Evolutionary conservation across 495 filamentous ascomycete genomes (phyloP).

Genomic region (Podospora sp.): DNA sequence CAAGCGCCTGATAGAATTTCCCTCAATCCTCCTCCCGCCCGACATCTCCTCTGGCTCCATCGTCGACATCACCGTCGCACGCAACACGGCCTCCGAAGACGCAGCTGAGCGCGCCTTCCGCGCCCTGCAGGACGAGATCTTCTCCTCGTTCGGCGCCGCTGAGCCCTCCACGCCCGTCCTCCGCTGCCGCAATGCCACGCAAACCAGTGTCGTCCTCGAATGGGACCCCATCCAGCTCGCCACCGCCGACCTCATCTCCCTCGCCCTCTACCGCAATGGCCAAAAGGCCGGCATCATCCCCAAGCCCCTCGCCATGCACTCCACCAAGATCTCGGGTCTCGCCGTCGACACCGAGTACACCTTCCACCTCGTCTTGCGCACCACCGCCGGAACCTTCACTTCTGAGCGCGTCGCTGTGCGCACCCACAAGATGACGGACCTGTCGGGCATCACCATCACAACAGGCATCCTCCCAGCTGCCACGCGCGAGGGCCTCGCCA

Average conservation of each 20-base stretch:
- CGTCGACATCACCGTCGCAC: constrained; percentile 94
- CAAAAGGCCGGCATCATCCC: constrained; percentile 95
- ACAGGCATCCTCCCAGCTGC: constrained; percentile 80
- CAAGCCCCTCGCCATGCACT: constrained; percentile 76
- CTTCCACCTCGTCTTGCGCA: constrained; percentile 90
- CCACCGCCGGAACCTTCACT: constrained; percentile 81
- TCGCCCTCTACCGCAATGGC: constrained; percentile 92
- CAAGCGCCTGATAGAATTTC: constrained; percentile 97
- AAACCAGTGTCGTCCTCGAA: constrained; percentile 95
- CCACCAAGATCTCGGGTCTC: constrained; percentile 96
- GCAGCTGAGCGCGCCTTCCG: constrained; percentile 73
- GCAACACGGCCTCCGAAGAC: constrained; percentile 78
- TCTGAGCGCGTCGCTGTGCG: constrained; percentile 82
- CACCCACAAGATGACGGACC: constrained; percentile 98
- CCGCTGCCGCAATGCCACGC: constrained; percentile 91
- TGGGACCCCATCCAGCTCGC: constrained; percentile 96
- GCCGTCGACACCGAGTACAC: constrained; percentile 93
- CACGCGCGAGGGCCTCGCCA: constrained; percentile 70
- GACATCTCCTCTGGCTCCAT: constrained; percentile 95
- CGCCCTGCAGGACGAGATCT: constrained; percentile 83
- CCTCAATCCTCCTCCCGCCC: constrained; percentile 91
- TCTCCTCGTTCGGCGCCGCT: constrained; percentile 77
- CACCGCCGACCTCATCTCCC: constrained; percentile 82
- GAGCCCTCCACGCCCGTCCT: constrained; percentile 80
- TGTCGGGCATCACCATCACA: constrained; percentile 94